phyloP scores from a whole-genome alignment of 1,139 yeast species.

The Geotrichum australiense region DNA sequence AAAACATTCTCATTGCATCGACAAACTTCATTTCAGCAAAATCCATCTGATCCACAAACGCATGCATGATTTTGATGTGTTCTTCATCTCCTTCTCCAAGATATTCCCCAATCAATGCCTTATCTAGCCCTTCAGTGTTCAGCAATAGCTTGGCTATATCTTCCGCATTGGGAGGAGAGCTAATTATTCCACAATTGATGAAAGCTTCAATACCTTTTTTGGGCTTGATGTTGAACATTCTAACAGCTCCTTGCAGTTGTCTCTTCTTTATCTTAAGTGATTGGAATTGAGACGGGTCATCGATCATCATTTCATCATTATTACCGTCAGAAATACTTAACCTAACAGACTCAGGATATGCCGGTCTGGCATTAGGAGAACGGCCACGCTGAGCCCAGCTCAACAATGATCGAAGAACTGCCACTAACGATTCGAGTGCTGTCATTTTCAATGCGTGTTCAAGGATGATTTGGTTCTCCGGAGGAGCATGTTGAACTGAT shows the following conservation, averaged over 20 bases:
- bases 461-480: constrained; percentile 40
- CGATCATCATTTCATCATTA: constrained; percentile 30
- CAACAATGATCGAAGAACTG: constrained; percentile 71
- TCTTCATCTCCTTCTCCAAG: constrained; percentile 83
- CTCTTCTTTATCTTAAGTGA: constrained; percentile 77
- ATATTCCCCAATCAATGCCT: constrained; percentile 80
- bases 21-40: constrained; percentile 65
- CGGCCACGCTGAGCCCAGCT: constrained; percentile 85
- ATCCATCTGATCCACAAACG: constrained; percentile 84
- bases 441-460: constrained; percentile 82
- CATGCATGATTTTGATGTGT: constrained; percentile 81
- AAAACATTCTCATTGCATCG: constrained; percentile 74
- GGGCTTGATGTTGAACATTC: constrained; percentile 49
- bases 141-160: constrained; percentile 71
- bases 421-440: constrained; percentile 73
- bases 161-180: constrained; percentile 46
- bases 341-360: constrained; percentile 4
- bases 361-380: constrained; percentile 23
- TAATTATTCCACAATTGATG: constrained; percentile 56
- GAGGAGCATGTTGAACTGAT: constrained; percentile 40
- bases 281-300: constrained; percentile 83
- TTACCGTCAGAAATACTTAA: constrained; percentile 13
- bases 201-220: constrained; percentile 67
- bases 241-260: constrained; percentile 49
- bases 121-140: constrained; percentile 74